phyloP scores from a whole-genome alignment of 2,329 filamentous ascomycete genomes.

The Cytospora leucostoma region DNA sequence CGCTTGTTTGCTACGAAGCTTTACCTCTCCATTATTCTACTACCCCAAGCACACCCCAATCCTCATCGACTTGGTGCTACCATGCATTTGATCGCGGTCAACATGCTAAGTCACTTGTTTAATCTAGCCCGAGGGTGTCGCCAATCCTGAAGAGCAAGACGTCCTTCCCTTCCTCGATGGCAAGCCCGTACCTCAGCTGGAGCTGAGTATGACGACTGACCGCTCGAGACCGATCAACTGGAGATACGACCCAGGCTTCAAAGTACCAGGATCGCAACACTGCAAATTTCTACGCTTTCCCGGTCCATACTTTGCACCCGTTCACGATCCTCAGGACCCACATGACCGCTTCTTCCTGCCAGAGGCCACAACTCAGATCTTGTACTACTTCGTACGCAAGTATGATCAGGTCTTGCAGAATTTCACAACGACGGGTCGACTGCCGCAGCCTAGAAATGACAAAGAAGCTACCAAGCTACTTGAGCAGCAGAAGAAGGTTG shows the following conservation, averaged over 20 bases:
- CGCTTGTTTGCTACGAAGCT: not conserved
- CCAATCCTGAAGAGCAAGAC: constrained; percentile 13
- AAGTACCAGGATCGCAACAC: constrained; percentile 4
- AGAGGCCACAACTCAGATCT: not conserved
- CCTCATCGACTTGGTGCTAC: too few relatives aligned
- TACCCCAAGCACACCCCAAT: not conserved
- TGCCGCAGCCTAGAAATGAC: not conserved
- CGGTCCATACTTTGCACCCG: constrained; percentile 9
- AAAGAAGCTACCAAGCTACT: constrained; percentile 1
- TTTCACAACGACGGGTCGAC: not conserved
- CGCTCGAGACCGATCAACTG: not conserved
- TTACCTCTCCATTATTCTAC: not conserved
- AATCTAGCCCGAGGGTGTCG: constrained; percentile 4
- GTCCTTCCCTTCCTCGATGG: constrained; percentile 4
- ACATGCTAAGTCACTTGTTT: not conserved
- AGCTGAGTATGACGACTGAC: not conserved
- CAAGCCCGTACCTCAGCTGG: not conserved
- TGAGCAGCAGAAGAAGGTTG: constrained; percentile 8
- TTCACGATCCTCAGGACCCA: not conserved
- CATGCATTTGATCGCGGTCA: not conserved
- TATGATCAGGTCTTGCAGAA: not conserved
- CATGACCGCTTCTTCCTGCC: constrained; percentile 4
- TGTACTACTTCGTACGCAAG: not conserved
- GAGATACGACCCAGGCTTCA: constrained; percentile 12
- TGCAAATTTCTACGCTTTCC: constrained; percentile 10